A percentile compares a stretch with the other conserved stretches of the same genome.
Conservation (phyloP, 1,284 basidiomycete genomes). For the Boletus hoseneyae region DNA sequence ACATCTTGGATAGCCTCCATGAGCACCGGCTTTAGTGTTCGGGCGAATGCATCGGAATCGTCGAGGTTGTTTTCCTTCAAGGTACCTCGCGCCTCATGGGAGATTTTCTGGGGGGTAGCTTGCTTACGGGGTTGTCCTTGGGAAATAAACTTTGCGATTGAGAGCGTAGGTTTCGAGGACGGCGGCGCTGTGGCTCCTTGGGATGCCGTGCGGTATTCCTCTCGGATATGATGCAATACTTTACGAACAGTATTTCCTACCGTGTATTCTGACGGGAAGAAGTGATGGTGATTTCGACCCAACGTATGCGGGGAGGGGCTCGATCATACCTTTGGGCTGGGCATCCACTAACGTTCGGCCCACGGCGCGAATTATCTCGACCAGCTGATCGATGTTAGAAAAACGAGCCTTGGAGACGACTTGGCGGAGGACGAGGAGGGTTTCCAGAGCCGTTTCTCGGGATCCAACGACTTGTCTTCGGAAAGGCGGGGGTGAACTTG, state of each 20-base stretch:
- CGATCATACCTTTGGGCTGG: slow-evolving; percentile 81
- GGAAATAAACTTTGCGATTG: slow-evolving; percentile 74
- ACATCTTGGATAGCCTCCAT: slow-evolving; percentile 94
- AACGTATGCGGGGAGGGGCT: neutral
- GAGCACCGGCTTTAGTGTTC: slow-evolving; percentile 69
- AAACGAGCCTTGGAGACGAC: slow-evolving; percentile 88
- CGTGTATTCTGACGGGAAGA: slow-evolving; percentile 70
- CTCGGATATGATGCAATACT: slow-evolving; percentile 87
- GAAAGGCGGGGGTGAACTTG: slow-evolving; percentile 1
- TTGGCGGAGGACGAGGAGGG: slow-evolving; percentile 81
- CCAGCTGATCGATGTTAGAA: slow-evolving; percentile 82
- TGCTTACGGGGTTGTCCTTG: slow-evolving; percentile 72
- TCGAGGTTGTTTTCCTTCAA: slow-evolving; percentile 66
- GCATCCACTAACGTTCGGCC: slow-evolving; percentile 82
- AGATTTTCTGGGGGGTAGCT: slow-evolving; percentile 43
- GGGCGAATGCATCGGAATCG: slow-evolving; percentile 72
- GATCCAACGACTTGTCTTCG: slow-evolving; percentile 86
- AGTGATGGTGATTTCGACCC: slow-evolving; percentile 2
- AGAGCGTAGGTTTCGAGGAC: slow-evolving; percentile 48
- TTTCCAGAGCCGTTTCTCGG: slow-evolving; percentile 84
- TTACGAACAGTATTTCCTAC: slow-evolving; percentile 93
- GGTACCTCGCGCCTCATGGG: slow-evolving; percentile 45
- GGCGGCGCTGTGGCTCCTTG: slow-evolving; percentile 37
- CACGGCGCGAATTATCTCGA: slow-evolving; percentile 76
- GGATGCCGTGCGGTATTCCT: slow-evolving; percentile 81